Evolutionary conservation across 441 rosid species (phyloP), one percentile per base, ranked within the genome.

Genomic region (Biscutella laevigata): DNA sequence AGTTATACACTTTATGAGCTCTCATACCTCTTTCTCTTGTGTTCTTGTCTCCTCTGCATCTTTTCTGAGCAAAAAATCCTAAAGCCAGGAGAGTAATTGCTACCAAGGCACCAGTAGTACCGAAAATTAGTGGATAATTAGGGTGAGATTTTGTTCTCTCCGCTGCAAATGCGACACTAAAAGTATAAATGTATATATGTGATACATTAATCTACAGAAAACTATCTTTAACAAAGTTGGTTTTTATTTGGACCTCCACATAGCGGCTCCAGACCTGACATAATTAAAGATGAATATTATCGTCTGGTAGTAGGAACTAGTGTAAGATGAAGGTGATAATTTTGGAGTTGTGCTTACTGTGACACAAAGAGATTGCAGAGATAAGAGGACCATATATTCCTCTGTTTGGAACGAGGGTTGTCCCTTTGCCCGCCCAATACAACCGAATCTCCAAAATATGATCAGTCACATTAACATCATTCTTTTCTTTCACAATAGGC

Each of bases 391-490:
- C 69, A 50, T 27, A 50, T 15, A 33, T 51, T 24, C 69, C 69
- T 65, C 53, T 65, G 1, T 1, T 8, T 0, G 69, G 69, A 9
- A 65, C 35, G 47, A 59, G 34, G 0, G 43, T 34, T 29, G 69
- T 55, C 8, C 68, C 68, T 54, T 64, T 64, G 2, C 68, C 68
- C 10, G 61, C 68, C 68, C 68, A 64, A 39, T 55, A 56, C 39
- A 64, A 13, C 30, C 58, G 43, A 10, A 48, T 56, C 52, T 64
- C 63, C 17, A 64, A 57, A 9, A 16, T 6, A 38, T 56, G 32
- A 48, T 50, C 45, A 0, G 28, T 65, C 46, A 65, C 63, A 47
- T 16, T 64, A 9, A 19, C 39, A 28, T 1, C 46, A 26, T 30
- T 47, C 21, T 11, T 19, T 48, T 19, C 15, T 50, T 20, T 63